Base-by-base conservation (phyloP, 139 green algal genomes). In the Dunaliella primolecta region DNA sequence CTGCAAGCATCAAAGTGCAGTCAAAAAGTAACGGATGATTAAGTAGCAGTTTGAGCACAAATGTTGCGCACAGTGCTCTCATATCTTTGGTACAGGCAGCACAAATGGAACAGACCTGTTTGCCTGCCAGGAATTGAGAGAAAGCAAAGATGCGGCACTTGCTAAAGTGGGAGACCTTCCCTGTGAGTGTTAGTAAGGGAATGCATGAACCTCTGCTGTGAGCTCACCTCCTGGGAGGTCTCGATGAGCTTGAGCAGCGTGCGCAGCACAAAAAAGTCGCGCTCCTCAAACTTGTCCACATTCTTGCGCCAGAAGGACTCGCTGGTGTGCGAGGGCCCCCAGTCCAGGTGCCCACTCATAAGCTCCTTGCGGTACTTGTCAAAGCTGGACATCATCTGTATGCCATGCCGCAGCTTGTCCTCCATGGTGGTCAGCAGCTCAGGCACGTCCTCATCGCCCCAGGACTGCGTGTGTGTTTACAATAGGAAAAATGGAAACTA, bases 171-270 rank as follows among this genome's bases (percentile, higher is more conserved):
- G n/a, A n/a, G n/a, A n/a, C n/a, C n/a, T n/a, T n/a, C n/a, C n/a
- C n/a, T n/a, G n/a, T n/a, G n/a, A n/a, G n/a, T n/a, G n/a, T n/a
- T n/a, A n/a, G n/a, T n/a, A n/a, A n/a, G n/a, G n/a, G n/a, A n/a
- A n/a, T n/a, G n/a, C n/a, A n/a, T n/a, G n/a, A n/a, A n/a, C n/a
- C n/a, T n/a, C n/a, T n/a, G n/a, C n/a, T n/a, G n/a, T n/a, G n/a
- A n/a, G n/a, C 84, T 79, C 86, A 89, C 83, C 82, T 98, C 95
- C 2, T 92, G 84, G 35, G 81, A 91, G 1, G 87, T 89, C 89
- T 98, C 94, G 38, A 99, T 88, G 57, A 99, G 86, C 86, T 94
- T 95, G 35, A 99, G 85, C 91, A 99, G 89, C 83, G 95, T 91
- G 25, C 94, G 86, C 85, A 99, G 87, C 36, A 98, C 82, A 92